Evolutionary conservation across 2,329 filamentous ascomycete species (phyloP).

Genomic region (Alternaria ethzedia): DNA sequence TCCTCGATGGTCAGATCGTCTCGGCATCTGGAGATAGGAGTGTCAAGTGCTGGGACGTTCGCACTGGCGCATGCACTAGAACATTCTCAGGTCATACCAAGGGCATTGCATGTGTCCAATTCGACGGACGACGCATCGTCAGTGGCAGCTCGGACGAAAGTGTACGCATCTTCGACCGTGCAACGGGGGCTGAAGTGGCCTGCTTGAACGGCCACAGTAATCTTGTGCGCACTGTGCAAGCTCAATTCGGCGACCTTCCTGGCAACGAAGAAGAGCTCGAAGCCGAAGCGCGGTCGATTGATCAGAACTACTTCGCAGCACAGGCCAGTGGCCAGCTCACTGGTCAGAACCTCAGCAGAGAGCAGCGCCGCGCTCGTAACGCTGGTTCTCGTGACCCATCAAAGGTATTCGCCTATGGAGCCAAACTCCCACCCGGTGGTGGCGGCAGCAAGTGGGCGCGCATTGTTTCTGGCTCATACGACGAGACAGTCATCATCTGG

Average conservation of each 20-base stretch:
- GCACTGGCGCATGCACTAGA: slow-evolving; percentile 74
- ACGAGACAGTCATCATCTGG: slow-evolving; percentile 96
- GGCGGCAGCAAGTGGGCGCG: slow-evolving; percentile 87
- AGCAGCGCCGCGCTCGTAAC: slow-evolving; percentile 57
- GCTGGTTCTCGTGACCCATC: slow-evolving; percentile 77
- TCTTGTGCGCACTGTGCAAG: slow-evolving; percentile 92
- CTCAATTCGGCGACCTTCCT: slow-evolving; percentile 87
- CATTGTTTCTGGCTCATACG: slow-evolving; percentile 97
- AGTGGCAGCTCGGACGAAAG: slow-evolving; percentile 96
- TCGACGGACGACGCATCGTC: slow-evolving; percentile 90
- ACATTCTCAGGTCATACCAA: slow-evolving; percentile 89
- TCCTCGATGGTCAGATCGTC: slow-evolving; percentile 83
- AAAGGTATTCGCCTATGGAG: slow-evolving; percentile 79
- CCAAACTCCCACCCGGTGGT: slow-evolving; percentile 87
- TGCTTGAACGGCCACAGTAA: slow-evolving; percentile 81
- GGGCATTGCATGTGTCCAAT: slow-evolving; percentile 97
- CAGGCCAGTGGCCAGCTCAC: slow-evolving; percentile 54
- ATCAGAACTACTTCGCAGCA: slow-evolving; percentile 73
- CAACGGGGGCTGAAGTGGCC: slow-evolving; percentile 85
- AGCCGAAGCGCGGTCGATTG: slow-evolving; percentile 73
- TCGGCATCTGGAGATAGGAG: slow-evolving; percentile 93
- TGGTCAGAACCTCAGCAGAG: slow-evolving; percentile 35
- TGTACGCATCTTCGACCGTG: slow-evolving; percentile 91
- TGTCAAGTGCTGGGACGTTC: slow-evolving; percentile 95
- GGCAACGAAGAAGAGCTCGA: slow-evolving; percentile 78